Conservation (phyloP, 768 basidiomycete species). For the Psilocybe sp. region DNA sequence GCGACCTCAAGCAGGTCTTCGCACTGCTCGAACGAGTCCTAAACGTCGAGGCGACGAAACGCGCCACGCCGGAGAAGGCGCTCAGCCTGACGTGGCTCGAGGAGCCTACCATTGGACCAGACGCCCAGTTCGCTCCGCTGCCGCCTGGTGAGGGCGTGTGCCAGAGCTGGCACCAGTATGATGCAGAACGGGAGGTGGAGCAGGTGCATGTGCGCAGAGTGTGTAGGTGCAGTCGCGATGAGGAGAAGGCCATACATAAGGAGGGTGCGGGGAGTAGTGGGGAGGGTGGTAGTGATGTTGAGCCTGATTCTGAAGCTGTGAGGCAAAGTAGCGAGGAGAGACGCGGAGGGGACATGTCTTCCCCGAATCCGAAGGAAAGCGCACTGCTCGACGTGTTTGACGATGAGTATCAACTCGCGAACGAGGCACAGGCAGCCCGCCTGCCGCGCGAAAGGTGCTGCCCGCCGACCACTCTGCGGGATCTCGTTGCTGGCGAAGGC, state of each 20-base stretch:
- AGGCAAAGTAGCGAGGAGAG: too few species aligned
- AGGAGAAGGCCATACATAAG: constrained; percentile 45
- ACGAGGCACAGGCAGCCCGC: constrained; percentile 10
- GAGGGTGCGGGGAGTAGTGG: constrained; percentile 16
- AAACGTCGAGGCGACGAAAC: constrained; percentile 72
- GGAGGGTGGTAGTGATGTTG: not conserved
- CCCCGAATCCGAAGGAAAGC: not conserved
- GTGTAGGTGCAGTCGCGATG: constrained; percentile 9
- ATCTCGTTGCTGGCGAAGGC: too few species aligned
- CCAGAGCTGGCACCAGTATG: constrained; percentile 54
- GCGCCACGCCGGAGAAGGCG: constrained; percentile 74
- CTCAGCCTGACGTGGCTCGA: constrained; percentile 78
- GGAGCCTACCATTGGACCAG: constrained; percentile 38
- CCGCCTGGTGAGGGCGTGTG: constrained; percentile 69
- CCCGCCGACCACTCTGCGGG: too few species aligned
- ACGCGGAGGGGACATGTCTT: constrained; percentile 2
- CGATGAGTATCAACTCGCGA: constrained; percentile 22
- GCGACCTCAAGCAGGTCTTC: constrained; percentile 64
- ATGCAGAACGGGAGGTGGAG: constrained; percentile 27
- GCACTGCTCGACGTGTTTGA: not conserved
- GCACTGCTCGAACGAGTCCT: constrained; percentile 74
- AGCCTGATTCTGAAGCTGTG: constrained; percentile 22
- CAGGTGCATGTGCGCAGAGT: too few species aligned
- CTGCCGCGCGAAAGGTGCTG: too few species aligned
- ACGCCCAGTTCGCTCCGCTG: constrained; percentile 71